These are phyloP conservation scores for Botrytis squamosa DNA, from an alignment of 2,329 filamentous ascomycete species.

Conservation along the genomic window DNA sequence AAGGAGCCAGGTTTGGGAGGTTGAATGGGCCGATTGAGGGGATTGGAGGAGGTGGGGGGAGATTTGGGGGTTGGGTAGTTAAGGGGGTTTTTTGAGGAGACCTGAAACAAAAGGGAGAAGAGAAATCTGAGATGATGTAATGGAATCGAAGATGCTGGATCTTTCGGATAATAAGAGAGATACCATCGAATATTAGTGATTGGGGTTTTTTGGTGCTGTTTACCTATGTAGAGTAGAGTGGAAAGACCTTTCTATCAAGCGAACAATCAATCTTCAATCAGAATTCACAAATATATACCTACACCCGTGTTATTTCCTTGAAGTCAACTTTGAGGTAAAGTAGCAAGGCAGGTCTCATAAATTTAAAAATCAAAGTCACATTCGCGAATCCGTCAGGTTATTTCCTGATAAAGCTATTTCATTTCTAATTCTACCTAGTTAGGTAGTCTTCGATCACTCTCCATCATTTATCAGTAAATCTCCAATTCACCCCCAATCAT, in stretches of 20 bases:
- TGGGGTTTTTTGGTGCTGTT: background rate
- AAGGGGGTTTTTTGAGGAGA: background rate
- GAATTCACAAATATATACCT: background rate
- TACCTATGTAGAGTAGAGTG: background rate
- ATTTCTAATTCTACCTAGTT: background rate
- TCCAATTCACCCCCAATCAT: background rate
- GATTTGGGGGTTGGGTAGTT: constrained; percentile 52
- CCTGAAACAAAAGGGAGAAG: background rate
- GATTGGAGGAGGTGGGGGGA: constrained; percentile 60
- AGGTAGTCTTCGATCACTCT: background rate
- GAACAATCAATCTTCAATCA: background rate
- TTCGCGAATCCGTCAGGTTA: background rate
- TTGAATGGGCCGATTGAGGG: constrained; percentile 59
- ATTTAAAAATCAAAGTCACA: background rate
- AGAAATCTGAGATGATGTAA: background rate
- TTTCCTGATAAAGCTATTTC: background rate
- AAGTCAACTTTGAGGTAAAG: background rate
- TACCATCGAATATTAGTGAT: too few species aligned
- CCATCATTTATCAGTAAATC: background rate
- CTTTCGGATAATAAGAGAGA: background rate
- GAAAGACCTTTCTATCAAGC: background rate
- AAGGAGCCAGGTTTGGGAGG: constrained; percentile 61
- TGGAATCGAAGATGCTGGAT: background rate
- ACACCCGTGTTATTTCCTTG: too few species aligned
- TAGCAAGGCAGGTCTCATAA: background rate